Evolutionary conservation across 345 rosid species (phyloP), one percentile per base, ranked within the genome.

Genomic region (Excoecaria cochinchinensis): DNA sequence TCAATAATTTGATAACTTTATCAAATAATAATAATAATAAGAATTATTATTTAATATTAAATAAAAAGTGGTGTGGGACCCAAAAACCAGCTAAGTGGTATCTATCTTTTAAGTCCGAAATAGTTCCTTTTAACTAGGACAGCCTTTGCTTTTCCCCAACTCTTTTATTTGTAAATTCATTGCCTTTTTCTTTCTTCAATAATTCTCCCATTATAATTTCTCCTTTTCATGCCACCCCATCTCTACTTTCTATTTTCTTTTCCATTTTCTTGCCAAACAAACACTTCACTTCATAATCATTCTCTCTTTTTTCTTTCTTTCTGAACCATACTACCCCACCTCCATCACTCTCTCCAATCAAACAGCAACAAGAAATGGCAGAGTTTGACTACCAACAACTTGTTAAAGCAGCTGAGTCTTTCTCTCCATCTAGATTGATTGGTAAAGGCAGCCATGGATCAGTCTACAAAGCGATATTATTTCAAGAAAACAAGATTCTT

Each of bases 371-470:
- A 16, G n/a, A 36, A 11, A 82, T 71, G 77, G 76, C 74, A 40
- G 83, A 78, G 52, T 89, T 89, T 80, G 87, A 87, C 75, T 84
- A 85, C 75, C 76, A 89, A 62, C 81, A 90, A 58, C 83, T 91
- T 31, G 87, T 83, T 4, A 76, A 72, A 74, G 90, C 91, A 52
- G 87, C 95, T 0, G 75, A 82, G 47, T 71, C 75, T 36, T 93
- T 93, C 87, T 90, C 90, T 58, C 83, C 85, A 0, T 83, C 90
- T 0, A 82, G 66, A 1, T 87, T 92, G 67, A 60, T 92, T 5
- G 97, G 97, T 10, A 90, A 82, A 86, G 96, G 97, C 44, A 92
- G 97, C 81, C 97, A 92, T 58, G 96, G 96, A 36, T 83, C 85
- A 1, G 83, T 92, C 24, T 89, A 86, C 55, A 75, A 78, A 79